Conservation (phyloP, 2,329 filamentous ascomycete species). For the Monosporascus sp. region DNA sequence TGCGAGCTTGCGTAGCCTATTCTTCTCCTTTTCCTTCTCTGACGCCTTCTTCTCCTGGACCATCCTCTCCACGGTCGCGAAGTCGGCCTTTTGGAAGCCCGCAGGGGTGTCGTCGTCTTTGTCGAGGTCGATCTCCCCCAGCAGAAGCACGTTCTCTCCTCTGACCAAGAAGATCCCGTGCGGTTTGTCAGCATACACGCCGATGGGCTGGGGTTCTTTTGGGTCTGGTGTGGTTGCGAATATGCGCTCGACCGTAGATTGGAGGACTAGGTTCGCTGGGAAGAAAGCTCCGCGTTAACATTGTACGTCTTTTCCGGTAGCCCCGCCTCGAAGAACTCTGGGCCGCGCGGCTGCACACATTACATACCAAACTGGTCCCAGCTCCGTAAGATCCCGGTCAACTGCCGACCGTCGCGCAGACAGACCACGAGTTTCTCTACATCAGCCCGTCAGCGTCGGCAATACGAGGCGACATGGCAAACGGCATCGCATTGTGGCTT, state of each 20-base stretch:
- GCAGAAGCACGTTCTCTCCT: slow-evolving; percentile 92
- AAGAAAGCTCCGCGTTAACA: slow-evolving; percentile 3
- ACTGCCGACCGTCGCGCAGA: slow-evolving; percentile 86
- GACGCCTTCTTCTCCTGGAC: slow-evolving; percentile 65
- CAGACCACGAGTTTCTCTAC: slow-evolving; percentile 92
- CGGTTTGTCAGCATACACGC: slow-evolving; percentile 75
- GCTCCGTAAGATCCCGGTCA: slow-evolving; percentile 85
- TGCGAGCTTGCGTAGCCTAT: slow-evolving; percentile 62
- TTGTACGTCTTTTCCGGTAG: slow-evolving; percentile 1
- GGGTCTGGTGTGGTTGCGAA: slow-evolving; percentile 46
- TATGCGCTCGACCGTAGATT: slow-evolving; percentile 85
- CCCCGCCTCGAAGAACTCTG: too few species aligned
- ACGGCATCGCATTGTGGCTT: slow-evolving; percentile 34
- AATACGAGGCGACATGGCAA: slow-evolving; percentile 1
- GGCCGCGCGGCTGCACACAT: too few species aligned
- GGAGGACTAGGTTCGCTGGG: slow-evolving; percentile 86
- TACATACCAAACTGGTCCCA: slow-evolving; percentile 95
- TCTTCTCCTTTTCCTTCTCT: slow-evolving; percentile 70
- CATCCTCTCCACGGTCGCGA: slow-evolving; percentile 64
- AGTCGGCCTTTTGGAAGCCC: slow-evolving; percentile 60
- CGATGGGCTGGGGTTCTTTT: slow-evolving; percentile 29
- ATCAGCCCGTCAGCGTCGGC: slow-evolving; percentile 22
- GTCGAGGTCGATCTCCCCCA: slow-evolving; percentile 96
- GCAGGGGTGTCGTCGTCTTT: slow-evolving; percentile 81
- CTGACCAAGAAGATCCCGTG: slow-evolving; percentile 87